A percentile compares a stretch with the other conserved stretches of the same genome.
phyloP scores from a whole-genome alignment of 75 land plant genomes.

The Adiantum capillusveneris region DNA sequence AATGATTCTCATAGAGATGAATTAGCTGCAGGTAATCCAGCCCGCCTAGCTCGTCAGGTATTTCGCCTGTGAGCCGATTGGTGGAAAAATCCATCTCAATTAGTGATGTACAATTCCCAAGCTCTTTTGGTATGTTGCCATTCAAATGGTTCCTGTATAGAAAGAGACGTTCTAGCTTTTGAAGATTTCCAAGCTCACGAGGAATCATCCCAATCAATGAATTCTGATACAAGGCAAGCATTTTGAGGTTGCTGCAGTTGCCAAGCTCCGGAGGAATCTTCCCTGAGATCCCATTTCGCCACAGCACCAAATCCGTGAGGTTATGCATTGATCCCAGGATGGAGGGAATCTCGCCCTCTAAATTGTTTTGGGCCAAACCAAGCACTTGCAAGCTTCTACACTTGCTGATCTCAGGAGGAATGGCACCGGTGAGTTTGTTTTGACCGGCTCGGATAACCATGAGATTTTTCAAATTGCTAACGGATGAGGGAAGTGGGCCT shows the following conservation, averaged over 20 bases:
- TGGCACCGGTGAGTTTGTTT: conserved; percentile 41
- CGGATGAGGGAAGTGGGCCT: conserved; percentile 41
- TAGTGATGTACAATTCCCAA: conserved; percentile 38
- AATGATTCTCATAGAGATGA: conserved; percentile 54
- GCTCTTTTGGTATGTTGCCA: conserved; percentile 44
- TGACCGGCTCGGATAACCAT: conserved; percentile 37
- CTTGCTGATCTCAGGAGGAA: conserved; percentile 44
- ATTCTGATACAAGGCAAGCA: conserved; percentile 50
- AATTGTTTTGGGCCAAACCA: conserved; percentile 54
- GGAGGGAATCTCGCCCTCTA: conserved; percentile 42
- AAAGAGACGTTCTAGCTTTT: conserved; percentile 33
- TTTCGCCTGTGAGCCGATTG: conserved; percentile 43
- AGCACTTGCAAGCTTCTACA: conserved; percentile 43
- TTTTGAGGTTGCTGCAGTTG: conserved; percentile 33
- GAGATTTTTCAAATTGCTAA: conserved; percentile 36
- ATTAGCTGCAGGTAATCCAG: conserved; percentile 37
- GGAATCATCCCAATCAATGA: conserved; percentile 41
- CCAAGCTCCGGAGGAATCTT: conserved; percentile 52
- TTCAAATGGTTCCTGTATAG: conserved; percentile 41
- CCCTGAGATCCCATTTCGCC: conserved; percentile 50
- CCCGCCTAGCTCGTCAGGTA: conserved; percentile 44
- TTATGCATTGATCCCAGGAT: conserved; percentile 37
- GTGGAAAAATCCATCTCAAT: conserved; percentile 58
- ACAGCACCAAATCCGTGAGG: conserved; percentile 42
- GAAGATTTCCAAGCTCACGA: conserved; percentile 38